Percentiles rank a stretch among this genome's conserved stretches.
phyloP scores from a whole-genome alignment of 345 rosid species.

The Ceriops decandra region DNA sequence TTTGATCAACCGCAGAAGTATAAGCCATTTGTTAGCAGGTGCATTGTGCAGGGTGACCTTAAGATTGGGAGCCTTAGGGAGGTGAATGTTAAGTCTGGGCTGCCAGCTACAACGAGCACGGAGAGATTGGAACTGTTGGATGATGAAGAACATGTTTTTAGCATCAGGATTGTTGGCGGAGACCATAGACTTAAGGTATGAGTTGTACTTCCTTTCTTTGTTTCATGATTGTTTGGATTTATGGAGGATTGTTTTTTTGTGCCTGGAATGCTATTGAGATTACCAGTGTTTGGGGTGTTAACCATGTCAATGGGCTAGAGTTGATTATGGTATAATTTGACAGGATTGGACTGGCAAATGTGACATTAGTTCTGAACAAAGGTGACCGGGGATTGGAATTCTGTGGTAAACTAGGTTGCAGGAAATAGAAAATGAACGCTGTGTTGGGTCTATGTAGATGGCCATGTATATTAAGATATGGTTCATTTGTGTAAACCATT shows the following conservation, averaged over 20 bases:
- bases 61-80: slow-evolving; percentile 82
- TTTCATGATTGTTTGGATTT: background rate
- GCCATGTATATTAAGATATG: background rate
- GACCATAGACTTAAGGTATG: slow-evolving; percentile 82
- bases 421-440: too few relatives aligned
- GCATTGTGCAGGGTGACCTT: slow-evolving; percentile 63
- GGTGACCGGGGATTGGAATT: too few relatives aligned
- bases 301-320: background rate
- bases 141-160: slow-evolving; percentile 67
- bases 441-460: background rate
- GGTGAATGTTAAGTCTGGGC: slow-evolving; percentile 72
- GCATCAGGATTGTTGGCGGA: slow-evolving; percentile 81
- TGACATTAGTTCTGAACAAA: background rate
- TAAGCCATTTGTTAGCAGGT: slow-evolving; percentile 70
- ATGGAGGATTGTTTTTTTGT: background rate
- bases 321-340: background rate
- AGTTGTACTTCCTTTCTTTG: background rate
- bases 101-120: slow-evolving; percentile 78
- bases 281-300: background rate
- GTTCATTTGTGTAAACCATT: background rate
- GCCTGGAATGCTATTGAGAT: background rate
- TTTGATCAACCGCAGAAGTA: slow-evolving; percentile 79
- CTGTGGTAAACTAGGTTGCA: too few relatives aligned
- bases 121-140: slow-evolving; percentile 71
- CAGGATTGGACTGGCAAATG: background rate